These are phyloP conservation scores for Candida sp. DNA, from an alignment of 1,139 yeast genomes.

Conservation along the genomic window DNA sequence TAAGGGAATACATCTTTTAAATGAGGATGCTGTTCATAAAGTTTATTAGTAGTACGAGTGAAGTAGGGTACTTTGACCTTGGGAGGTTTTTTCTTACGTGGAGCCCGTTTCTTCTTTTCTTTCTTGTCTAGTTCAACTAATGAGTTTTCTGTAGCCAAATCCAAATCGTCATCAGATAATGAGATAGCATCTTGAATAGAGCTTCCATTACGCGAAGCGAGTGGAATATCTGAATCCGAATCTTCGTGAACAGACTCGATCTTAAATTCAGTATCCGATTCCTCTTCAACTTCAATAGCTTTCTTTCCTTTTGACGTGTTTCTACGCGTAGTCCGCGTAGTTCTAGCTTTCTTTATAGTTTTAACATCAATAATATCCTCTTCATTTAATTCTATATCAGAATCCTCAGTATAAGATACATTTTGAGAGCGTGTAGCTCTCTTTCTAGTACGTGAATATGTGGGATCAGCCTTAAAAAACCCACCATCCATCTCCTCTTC, in stretches of 20 bases:
- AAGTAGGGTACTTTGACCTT: constrained; percentile 66
- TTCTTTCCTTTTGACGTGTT: constrained; percentile 10
- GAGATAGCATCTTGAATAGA: constrained; percentile 20
- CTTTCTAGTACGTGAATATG: constrained; percentile 14
- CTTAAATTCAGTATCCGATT: constrained; percentile 20
- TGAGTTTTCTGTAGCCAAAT: constrained; percentile 4
- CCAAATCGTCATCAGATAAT: constrained; percentile 23
- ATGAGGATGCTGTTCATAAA: constrained; percentile 77
- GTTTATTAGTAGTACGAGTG: constrained; percentile 59
- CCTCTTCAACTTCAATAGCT: constrained; percentile 11
- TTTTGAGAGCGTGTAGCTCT: constrained; percentile 16
- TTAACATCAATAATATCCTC: constrained; percentile 13
- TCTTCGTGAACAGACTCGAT: constrained; percentile 15
- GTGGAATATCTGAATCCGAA: neutral
- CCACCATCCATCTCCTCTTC: constrained; percentile 34
- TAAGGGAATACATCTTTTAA: constrained; percentile 68
- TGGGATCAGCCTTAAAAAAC: constrained; percentile 39
- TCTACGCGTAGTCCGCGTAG: constrained; percentile 19
- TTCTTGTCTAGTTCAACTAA: constrained; percentile 3
- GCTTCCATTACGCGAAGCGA: constrained; percentile 13
- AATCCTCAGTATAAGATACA: constrained; percentile 18
- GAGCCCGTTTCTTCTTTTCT: constrained; percentile 12
- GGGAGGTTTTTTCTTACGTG: constrained; percentile 35
- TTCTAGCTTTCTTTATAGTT: constrained; percentile 12
- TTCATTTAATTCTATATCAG: constrained; percentile 17